Evolutionary conservation across 805 yeast species (phyloP).

Genomic region (Sugiyamaella chiloensis): DNA sequence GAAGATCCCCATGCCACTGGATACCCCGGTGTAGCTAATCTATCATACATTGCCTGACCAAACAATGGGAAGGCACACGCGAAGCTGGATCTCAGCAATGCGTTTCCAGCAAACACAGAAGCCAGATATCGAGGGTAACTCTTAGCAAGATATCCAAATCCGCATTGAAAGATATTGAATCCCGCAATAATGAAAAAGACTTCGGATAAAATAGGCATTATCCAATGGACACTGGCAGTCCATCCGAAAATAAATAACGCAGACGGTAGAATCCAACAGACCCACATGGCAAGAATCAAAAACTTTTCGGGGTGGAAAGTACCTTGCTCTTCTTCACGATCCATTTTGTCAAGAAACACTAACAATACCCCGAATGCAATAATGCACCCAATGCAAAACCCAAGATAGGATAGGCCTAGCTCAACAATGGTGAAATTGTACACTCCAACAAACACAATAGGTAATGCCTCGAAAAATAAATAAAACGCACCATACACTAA

Average conservation of each 20-base stretch:
- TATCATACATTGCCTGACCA: conserved; percentile 55
- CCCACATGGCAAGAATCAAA: conserved; percentile 18
- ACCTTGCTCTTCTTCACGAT: conserved; percentile 10
- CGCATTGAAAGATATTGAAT: conserved; percentile 48
- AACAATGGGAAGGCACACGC: conserved; percentile 66
- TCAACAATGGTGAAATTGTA: conserved; percentile 49
- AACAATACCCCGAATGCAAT: conserved; percentile 34
- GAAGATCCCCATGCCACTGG: conserved; percentile 62
- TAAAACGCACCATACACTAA: conserved; percentile 52
- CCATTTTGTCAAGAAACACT: conserved; percentile 6
- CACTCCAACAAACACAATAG: conserved; percentile 47
- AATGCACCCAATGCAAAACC: conserved; percentile 45
- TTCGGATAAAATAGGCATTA: conserved; percentile 46
- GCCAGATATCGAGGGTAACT: conserved; percentile 50
- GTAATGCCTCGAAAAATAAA: conserved; percentile 60
- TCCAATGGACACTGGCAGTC: conserved; percentile 52
- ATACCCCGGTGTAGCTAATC: conserved; percentile 36
- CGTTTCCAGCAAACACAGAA: conserved; percentile 58
- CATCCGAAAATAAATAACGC: conserved; percentile 51
- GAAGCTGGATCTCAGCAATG: conserved; percentile 46
- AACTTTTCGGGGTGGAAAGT: conserved; percentile 19
- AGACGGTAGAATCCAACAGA: conserved; percentile 37
- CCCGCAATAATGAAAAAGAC: conserved; percentile 39
- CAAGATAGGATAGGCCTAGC: conserved; percentile 46
- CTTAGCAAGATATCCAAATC: conserved; percentile 47